These are phyloP conservation scores for Alternaria rosae DNA, from an alignment of 2,329 filamentous ascomycete genomes.

Conservation along the genomic window DNA sequence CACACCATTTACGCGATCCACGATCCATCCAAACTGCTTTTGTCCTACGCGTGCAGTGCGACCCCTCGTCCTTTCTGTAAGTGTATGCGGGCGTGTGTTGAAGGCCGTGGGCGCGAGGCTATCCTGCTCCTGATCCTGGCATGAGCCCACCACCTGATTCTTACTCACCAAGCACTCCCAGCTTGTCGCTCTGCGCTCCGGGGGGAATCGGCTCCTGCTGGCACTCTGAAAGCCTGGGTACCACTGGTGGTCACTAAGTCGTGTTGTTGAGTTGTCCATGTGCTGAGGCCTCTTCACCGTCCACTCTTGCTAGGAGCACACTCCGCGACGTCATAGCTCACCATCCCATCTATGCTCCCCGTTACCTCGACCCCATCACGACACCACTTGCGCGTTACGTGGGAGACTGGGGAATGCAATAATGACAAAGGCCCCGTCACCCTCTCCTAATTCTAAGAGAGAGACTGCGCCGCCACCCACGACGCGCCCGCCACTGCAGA, in stretches of 20 bases:
- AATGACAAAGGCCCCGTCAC: slow-evolving; percentile 38
- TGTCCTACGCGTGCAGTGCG: neutral
- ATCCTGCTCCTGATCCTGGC: slow-evolving; percentile 16
- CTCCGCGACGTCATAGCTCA: slow-evolving; percentile 25
- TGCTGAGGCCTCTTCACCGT: slow-evolving; percentile 10
- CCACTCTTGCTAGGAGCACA: slow-evolving; percentile 13
- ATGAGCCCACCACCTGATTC: slow-evolving; percentile 8
- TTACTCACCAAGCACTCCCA: slow-evolving; percentile 11
- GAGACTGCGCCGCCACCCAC: slow-evolving; percentile 14
- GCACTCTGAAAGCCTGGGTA: slow-evolving; percentile 3
- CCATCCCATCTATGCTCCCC: slow-evolving; percentile 14
- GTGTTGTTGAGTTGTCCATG: slow-evolving; percentile 7
- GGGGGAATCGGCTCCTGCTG: slow-evolving; percentile 3
- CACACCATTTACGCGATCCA: slow-evolving; percentile 1
- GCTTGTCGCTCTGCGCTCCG: slow-evolving; percentile 4
- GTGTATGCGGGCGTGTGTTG: slow-evolving; percentile 6
- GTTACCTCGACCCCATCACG: slow-evolving; percentile 13
- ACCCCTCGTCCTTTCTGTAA: slow-evolving; percentile 1
- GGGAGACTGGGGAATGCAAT: slow-evolving; percentile 37
- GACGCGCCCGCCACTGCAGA: slow-evolving; percentile 40
- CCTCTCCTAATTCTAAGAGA: slow-evolving; percentile 32
- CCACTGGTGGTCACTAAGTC: neutral
- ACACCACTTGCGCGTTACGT: slow-evolving; percentile 16
- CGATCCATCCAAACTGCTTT: slow-evolving; percentile 7
- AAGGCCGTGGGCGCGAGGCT: slow-evolving; percentile 1